Percentiles rank a stretch among this genome's conserved stretches.
Evolutionary conservation across 768 basidiomycete genomes (phyloP).

Genomic region (Russula vinacea): DNA sequence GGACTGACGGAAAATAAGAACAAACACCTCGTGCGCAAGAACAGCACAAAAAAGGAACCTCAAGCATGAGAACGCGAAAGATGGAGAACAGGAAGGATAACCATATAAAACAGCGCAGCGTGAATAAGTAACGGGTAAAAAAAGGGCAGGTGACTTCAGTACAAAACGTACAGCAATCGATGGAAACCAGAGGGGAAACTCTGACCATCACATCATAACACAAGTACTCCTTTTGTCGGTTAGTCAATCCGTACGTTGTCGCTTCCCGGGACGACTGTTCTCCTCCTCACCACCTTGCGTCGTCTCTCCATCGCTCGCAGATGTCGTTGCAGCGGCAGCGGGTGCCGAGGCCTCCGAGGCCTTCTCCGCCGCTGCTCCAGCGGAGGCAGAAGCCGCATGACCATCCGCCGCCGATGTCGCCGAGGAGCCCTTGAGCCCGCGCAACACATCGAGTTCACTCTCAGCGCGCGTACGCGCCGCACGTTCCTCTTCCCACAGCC

Average conservation of each 20-base stretch:
- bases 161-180: conserved; percentile 11
- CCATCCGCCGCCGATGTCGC: conserved; percentile 7
- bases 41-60: neutral
- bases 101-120: conserved; percentile 12
- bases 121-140: neutral
- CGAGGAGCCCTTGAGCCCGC: conserved; percentile 35
- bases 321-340: conserved; percentile 1
- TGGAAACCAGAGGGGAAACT: neutral
- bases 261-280: conserved; percentile 30
- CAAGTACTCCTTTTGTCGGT: neutral
- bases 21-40: neutral
- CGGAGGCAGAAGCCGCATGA: conserved; percentile 13
- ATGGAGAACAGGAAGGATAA: neutral
- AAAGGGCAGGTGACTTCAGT: neutral
- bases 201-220: neutral
- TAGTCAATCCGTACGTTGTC: conserved; percentile 32
- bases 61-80: neutral
- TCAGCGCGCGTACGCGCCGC: conserved; percentile 56
- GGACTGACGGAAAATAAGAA: neutral
- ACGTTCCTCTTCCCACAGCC: conserved; percentile 80
- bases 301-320: conserved; percentile 26
- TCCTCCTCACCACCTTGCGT: conserved; percentile 28
- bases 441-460: conserved; percentile 58
- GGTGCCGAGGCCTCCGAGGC: neutral
- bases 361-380: conserved; percentile 22